These are phyloP conservation scores for Flaveria ramosissima DNA, from an alignment of 129 eudicot genomes.

Conservation along the genomic window DNA sequence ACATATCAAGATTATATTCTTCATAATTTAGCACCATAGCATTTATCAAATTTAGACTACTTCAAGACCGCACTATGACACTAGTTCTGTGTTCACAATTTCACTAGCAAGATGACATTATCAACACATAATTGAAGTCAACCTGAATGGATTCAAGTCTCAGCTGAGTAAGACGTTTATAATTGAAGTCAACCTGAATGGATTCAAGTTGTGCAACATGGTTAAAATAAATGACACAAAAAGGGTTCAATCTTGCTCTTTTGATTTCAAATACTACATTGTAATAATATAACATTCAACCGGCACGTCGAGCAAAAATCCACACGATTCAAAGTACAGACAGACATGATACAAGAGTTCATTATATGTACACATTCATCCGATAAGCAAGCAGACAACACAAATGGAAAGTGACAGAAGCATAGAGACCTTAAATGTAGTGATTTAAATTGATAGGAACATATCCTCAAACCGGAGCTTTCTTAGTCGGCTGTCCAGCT, in stretches of 20 bases:
- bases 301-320: background rate
- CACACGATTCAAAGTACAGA: background rate
- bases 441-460: background rate
- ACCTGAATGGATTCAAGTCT: too few species aligned
- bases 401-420: background rate
- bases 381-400: background rate
- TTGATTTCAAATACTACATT: background rate
- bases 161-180: too few species aligned
- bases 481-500: constrained; percentile 85
- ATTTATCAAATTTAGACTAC: too few species aligned
- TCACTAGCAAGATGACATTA: too few species aligned
- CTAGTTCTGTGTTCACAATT: too few species aligned
- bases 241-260: background rate
- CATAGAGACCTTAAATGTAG: background rate
- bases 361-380: background rate
- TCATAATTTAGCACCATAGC: too few species aligned
- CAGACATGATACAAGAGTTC: background rate
- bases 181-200: too few species aligned
- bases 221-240: background rate
- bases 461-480: background rate
- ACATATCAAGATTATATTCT: too few species aligned
- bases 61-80: too few species aligned
- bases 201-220: background rate
- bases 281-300: background rate
- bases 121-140: too few species aligned